A percentile compares a stretch with the other conserved stretches of the same genome.
phyloP scores from a whole-genome alignment of 2,329 filamentous ascomycete genomes.

The Talaromyces sp. region DNA sequence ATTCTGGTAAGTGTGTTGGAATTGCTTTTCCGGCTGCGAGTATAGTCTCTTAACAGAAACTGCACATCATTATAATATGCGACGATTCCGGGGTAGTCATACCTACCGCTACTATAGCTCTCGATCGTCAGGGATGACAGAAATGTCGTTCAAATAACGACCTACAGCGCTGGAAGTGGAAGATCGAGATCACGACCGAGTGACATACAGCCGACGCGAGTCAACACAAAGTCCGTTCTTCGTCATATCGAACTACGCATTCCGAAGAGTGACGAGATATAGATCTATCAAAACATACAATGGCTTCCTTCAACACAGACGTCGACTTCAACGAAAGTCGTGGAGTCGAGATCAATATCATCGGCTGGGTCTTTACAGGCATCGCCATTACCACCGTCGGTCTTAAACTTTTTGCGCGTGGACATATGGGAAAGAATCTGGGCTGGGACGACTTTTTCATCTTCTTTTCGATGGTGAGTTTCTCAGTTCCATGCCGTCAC shows the following conservation, averaged over 20 bases:
- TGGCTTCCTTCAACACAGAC: slow-evolving; percentile 18
- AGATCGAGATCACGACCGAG: neutral
- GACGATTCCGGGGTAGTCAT: neutral
- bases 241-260: neutral
- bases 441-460: slow-evolving; percentile 34
- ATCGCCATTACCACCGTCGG: slow-evolving; percentile 23
- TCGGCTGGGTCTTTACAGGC: slow-evolving; percentile 27
- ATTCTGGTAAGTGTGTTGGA: neutral
- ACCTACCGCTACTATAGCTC: neutral
- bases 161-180: neutral
- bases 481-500: no score
- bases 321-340: slow-evolving; percentile 24
- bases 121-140: neutral
- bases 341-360: slow-evolving; percentile 21
- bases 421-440: slow-evolving; percentile 19
- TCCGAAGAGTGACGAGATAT: no score
- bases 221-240: neutral
- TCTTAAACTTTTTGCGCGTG: slow-evolving; percentile 25
- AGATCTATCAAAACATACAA: neutral
- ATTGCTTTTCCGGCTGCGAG: neutral
- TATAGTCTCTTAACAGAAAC: no score
- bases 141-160: neutral
- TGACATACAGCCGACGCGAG: neutral
- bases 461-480: slow-evolving; percentile 26
- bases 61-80: no score